Evolutionary conservation across 1,284 basidiomycete genomes (phyloP).

Genomic region (Trametes sp.): DNA sequence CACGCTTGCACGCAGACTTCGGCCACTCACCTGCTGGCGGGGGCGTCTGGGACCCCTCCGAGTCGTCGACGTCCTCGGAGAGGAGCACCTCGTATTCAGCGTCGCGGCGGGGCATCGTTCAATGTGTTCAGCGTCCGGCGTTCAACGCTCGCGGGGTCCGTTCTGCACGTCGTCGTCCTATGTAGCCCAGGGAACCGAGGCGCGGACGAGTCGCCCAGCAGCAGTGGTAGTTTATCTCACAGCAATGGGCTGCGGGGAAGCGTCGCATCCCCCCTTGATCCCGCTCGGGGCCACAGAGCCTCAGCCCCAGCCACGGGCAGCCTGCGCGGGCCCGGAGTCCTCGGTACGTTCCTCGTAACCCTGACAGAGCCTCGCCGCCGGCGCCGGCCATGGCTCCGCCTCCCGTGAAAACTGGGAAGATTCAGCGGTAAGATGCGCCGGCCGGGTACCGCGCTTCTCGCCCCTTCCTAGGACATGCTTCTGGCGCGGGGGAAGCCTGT

Average conservation of each 20-base stretch:
- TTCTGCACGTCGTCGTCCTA: no score
- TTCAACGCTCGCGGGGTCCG: no score
- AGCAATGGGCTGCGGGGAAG: background rate
- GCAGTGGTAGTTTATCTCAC: background rate
- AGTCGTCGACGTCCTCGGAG: conserved; percentile 5
- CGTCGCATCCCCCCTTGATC: background rate
- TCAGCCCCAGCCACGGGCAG: background rate
- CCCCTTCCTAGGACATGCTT: no score
- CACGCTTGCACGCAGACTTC: background rate
- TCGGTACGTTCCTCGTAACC: background rate
- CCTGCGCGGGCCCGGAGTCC: background rate
- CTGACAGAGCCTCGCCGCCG: background rate
- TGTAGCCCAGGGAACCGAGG: no score
- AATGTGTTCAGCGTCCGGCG: no score
- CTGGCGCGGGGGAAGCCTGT: background rate
- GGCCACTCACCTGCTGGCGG: background rate
- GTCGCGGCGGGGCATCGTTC: conserved; percentile 4
- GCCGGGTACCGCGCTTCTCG: background rate
- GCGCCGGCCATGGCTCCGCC: background rate
- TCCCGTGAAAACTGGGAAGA: background rate
- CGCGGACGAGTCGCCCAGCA: background rate
- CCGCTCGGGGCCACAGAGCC: background rate
- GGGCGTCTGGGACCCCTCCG: conserved; percentile 1
- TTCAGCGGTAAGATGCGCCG: background rate
- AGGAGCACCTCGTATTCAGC: conserved; percentile 23